Conservation (phyloP, 345 rosid species). For the Balakata baccata region DNA sequence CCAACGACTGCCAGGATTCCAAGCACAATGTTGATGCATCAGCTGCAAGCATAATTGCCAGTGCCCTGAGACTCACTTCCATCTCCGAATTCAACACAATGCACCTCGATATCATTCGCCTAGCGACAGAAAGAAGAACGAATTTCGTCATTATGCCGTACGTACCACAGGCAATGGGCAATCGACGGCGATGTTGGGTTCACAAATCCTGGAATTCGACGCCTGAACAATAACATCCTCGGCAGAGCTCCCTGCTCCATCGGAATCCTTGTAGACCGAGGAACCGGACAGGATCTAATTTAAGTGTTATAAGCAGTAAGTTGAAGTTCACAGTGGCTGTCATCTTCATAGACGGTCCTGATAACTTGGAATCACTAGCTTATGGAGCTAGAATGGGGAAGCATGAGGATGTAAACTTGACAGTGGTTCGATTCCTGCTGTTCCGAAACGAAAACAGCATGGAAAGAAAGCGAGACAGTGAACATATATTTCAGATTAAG, state of each 20-base stretch:
- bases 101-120: slow-evolving; percentile 10
- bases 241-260: slow-evolving; percentile 20
- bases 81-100: slow-evolving; percentile 1
- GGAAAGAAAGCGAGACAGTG: slow-evolving; percentile 32
- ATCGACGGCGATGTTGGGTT: slow-evolving; percentile 6
- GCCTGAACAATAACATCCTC: slow-evolving; percentile 1
- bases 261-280: slow-evolving; percentile 17
- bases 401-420: slow-evolving; percentile 27
- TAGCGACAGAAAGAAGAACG: slow-evolving; percentile 9
- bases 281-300: slow-evolving; percentile 7
- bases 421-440: slow-evolving; percentile 36
- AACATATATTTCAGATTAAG: slow-evolving; percentile 25
- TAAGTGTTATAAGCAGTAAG: neutral
- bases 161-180: slow-evolving; percentile 17
- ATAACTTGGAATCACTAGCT: slow-evolving; percentile 41
- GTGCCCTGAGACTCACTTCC: slow-evolving; percentile 15
- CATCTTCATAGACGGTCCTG: slow-evolving; percentile 41
- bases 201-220: neutral
- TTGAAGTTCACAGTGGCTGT: slow-evolving; percentile 26
- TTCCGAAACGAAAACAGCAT: slow-evolving; percentile 33
- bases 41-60: neutral
- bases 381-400: slow-evolving; percentile 34
- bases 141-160: slow-evolving; percentile 13
- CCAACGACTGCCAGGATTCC: neutral
- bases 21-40: neutral